Evolutionary conservation across 2,329 filamentous ascomycete genomes (phyloP).

Genomic region (Pyrenophora teres): DNA sequence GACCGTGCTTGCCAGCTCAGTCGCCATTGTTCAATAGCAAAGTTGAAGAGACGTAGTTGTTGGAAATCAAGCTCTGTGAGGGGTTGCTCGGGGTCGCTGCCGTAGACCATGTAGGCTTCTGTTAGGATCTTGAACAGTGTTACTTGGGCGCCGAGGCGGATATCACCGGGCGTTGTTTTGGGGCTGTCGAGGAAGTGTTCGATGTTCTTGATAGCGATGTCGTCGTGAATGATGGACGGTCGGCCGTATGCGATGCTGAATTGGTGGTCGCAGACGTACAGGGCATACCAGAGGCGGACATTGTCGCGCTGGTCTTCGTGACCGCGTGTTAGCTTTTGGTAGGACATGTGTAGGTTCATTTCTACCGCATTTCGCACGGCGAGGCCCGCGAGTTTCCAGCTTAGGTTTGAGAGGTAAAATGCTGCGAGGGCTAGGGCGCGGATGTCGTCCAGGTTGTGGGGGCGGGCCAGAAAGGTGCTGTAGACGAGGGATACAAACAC

Average conservation of each 20-base stretch:
- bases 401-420: conserved; percentile 49
- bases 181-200: conserved; percentile 40
- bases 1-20: conserved; percentile 46
- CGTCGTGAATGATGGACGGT: conserved; percentile 48
- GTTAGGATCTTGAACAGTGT: conserved; percentile 42
- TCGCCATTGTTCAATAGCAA: conserved; percentile 52
- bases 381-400: conserved; percentile 48
- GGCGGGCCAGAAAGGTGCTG: conserved; percentile 40
- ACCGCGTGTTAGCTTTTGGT: conserved; percentile 43
- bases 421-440: conserved; percentile 48
- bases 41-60: conserved; percentile 48
- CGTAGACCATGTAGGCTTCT: conserved; percentile 41
- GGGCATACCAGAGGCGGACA: conserved; percentile 48
- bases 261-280: conserved; percentile 50
- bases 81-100: conserved; percentile 44
- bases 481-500: conserved; percentile 42
- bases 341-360: conserved; percentile 48
- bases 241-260: conserved; percentile 50
- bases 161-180: conserved; percentile 35
- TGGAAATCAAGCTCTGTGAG: conserved; percentile 46
- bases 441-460: conserved; percentile 47
- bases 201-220: conserved; percentile 45
- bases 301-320: conserved; percentile 43
- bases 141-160: conserved; percentile 39
- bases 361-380: conserved; percentile 49